Base-by-base conservation (phyloP, 208 protist species). In the Trypanosoma boissoni region DNA sequence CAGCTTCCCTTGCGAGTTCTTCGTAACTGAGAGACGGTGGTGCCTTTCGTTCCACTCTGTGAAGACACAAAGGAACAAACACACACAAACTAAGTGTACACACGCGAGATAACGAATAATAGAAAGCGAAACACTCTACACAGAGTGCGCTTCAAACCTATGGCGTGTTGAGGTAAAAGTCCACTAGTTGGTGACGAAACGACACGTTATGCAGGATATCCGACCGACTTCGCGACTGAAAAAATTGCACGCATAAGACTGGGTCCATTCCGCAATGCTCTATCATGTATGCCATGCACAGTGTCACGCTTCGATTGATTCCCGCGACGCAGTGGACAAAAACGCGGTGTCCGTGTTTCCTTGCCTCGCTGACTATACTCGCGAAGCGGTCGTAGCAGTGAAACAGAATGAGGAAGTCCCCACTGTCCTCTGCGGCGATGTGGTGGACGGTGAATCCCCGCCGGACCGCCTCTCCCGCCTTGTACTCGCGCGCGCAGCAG, bases 291-390 rank as follows among this genome's bases (percentile, higher is more conserved):
- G 85, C 88, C 45, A 69, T 62, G 55, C 88, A 95, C 24, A 95
- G 71, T 21, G 79, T 83, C 3, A 89, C 85, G 62, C 88, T 95
- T 37, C 88, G 74, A 58, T 95, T 95, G 36, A 95, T 70, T 3
- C 88, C 88, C 10, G 85, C 88, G 32, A 95, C 61, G 61, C 88
- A 95, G 65, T 95, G 88, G 51, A 92, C 88, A 58, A 86, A 95
- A 3, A 91, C 85, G n/a, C 64, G 70, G 37, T 80, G 76, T 1
- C 80, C 74, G 6, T 18, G 18, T 36, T 32, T 29, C 28, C 18
- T 50, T 14, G 52, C 60, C 24, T 56, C 59, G n/a, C 58, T 67
- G 37, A 95, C 62, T 23, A 91, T 61, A 3, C 66, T 16, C n/a
- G 68, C 68, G 67, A 95, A 92, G 2, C 14, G 36, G 4, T 91